Evolutionary conservation across 768 basidiomycete genomes (phyloP).

Genomic region (Butyriboletus loyo): DNA sequence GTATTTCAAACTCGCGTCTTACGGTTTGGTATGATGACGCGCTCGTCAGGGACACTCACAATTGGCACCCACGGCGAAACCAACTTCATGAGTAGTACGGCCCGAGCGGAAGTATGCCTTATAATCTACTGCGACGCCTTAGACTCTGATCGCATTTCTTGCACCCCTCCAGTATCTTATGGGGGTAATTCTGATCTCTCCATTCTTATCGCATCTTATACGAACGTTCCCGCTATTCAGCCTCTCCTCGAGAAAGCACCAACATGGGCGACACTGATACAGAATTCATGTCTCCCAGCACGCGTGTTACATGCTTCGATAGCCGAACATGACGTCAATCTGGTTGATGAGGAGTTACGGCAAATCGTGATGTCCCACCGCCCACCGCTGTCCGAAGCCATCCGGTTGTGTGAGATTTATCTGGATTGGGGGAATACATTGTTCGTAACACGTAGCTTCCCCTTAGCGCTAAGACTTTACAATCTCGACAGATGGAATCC

Average conservation of each 20-base stretch:
- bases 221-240: constrained; percentile 11
- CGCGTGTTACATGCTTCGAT: constrained; percentile 38
- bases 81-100: constrained; percentile 60
- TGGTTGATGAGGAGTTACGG: constrained; percentile 36
- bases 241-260: constrained; percentile 20
- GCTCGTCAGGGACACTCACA: constrained; percentile 50
- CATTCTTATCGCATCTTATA: background rate
- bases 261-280: constrained; percentile 12
- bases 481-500: constrained; percentile 46
- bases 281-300: constrained; percentile 39
- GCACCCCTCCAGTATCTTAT: constrained; percentile 47
- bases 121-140: background rate
- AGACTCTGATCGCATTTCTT: background rate
- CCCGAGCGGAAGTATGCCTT: constrained; percentile 59
- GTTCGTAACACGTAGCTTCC: constrained; percentile 35
- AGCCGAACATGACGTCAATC: constrained; percentile 31
- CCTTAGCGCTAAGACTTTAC: background rate
- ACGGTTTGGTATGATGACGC: background rate
- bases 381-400: constrained; percentile 58
- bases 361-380: constrained; percentile 45
- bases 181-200: constrained; percentile 37
- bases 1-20: constrained; percentile 25
- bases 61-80: constrained; percentile 54
- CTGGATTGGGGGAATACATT: constrained; percentile 58
- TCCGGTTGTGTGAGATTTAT: constrained; percentile 61